These are phyloP conservation scores for Vigna nakashimae DNA, from an alignment of 306 rosid genomes.

Conservation along the genomic window DNA sequence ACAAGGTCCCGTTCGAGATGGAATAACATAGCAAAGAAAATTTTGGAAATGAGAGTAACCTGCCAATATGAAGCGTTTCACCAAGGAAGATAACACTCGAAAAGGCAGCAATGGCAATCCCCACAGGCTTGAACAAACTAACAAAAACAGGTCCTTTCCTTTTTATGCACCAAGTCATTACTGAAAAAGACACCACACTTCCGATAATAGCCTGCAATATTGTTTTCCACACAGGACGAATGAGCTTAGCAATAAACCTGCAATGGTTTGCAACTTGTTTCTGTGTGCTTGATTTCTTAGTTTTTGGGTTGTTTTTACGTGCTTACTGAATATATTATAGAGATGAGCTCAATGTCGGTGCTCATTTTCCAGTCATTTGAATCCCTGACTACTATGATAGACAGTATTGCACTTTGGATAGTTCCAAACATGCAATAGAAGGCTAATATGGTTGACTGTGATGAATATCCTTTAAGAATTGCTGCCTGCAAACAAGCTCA, in stretches of 20 bases:
- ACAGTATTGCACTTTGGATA: conserved; percentile 60
- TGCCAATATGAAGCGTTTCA: conserved; percentile 65
- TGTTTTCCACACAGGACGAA: conserved; percentile 18
- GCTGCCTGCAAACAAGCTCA: conserved; percentile 56
- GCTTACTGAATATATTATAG: conserved; percentile 71
- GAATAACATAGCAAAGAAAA: background rate
- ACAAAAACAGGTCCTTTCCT: conserved; percentile 76
- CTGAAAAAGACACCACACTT: conserved; percentile 59
- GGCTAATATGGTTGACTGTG: conserved; percentile 63
- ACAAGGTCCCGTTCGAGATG: background rate
- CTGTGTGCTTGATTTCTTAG: background rate
- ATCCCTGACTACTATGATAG: conserved; percentile 56
- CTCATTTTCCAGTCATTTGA: conserved; percentile 60
- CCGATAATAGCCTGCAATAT: conserved; percentile 59
- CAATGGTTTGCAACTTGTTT: background rate
- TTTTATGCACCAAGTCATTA: conserved; percentile 62
- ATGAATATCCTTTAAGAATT: conserved; percentile 65
- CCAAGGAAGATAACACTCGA: conserved; percentile 65
- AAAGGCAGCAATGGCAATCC: conserved; percentile 72
- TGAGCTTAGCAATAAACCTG: conserved; percentile 33
- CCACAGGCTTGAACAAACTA: conserved; percentile 67
- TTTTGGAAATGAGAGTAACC: conserved; percentile 41
- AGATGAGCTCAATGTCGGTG: conserved; percentile 55
- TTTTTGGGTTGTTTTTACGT: background rate
- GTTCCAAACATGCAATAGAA: conserved; percentile 74